Evolutionary conservation across 2,329 filamentous ascomycete genomes (phyloP), one percentile per base, ranked within the genome.

Genomic region (Boeremia exigua): DNA sequence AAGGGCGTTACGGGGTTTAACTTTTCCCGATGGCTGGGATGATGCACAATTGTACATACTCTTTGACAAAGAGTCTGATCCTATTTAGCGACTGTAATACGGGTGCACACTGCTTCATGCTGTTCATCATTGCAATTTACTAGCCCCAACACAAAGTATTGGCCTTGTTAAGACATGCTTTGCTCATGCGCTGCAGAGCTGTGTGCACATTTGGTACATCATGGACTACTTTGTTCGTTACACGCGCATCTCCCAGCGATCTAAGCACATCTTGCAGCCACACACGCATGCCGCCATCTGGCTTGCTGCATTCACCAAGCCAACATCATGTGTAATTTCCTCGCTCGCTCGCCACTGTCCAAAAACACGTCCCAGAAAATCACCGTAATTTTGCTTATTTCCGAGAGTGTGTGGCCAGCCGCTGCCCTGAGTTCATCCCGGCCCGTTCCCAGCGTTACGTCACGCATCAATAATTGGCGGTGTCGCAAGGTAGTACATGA

Each of bases 341-440:
- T 51, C 40, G 40, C 28, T 39, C 12, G 46, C 29, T 36, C 17
- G 46, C 32, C 30, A 36, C 23, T 36, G 40, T 55, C 40, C 47
- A 50, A 42, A 47, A 50, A 47, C 36, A 51, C 42, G 36, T 17
- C 25, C 15, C 23, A 60, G 59, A 56, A 55, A 42, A 56, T 59
- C 58, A 53, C 32, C 32, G 55, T 50, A 71, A 71, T 67, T 48
- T 68, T 61, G 61, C 58, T 38, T 61, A 61, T 61, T 65, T 57
- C 60, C 54, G 54, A 56, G 51, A 63, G 51, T 47, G 50, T 49
- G 40, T 54, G 40, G 38, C 51, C 58, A 59, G 61, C 49, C 57
- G 63, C 50, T 50, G 54, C 61, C 61, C 61, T 58, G 53, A 48
- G 51, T 54, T 60, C 37, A 54, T 53, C 55, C 66, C 62, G 57